Evolutionary conservation across 1,284 basidiomycete species (phyloP).

Genomic region (Thelephora terrestris): DNA sequence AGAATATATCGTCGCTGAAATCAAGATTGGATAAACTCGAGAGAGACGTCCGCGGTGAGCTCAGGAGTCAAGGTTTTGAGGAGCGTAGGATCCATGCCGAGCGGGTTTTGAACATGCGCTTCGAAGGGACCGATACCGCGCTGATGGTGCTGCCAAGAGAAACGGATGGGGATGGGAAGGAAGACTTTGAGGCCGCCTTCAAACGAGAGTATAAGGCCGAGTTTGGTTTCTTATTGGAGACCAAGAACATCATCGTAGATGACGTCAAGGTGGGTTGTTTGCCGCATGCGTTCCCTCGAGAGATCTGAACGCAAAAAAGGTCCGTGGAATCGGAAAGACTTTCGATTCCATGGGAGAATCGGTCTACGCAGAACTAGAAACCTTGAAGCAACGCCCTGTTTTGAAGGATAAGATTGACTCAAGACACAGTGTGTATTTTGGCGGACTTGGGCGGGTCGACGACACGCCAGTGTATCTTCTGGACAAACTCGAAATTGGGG

Average conservation of each 20-base stretch:
- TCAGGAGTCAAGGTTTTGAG: conserved; percentile 74
- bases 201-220: conserved; percentile 67
- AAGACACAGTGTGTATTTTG: conserved; percentile 69
- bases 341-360: conserved; percentile 77
- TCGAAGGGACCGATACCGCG: conserved; percentile 86
- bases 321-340: conserved; percentile 82
- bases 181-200: conserved; percentile 78
- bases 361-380: conserved; percentile 64
- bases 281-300: conserved; percentile 22
- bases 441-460: conserved; percentile 57
- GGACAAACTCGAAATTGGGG: conserved; percentile 56
- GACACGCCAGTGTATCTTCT: conserved; percentile 78
- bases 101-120: conserved; percentile 85
- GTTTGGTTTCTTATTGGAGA: conserved; percentile 88
- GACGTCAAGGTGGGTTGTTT: conserved; percentile 68
- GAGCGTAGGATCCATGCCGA: conserved; percentile 62
- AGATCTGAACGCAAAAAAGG: conserved; percentile 19
- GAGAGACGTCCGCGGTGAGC: conserved; percentile 50
- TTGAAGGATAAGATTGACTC: conserved; percentile 36
- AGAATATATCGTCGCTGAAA: conserved; percentile 43
- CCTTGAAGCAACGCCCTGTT: conserved; percentile 34
- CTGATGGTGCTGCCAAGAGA: conserved; percentile 71
- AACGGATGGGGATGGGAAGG: conserved; percentile 43
- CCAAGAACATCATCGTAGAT: conserved; percentile 75
- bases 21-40: conserved; percentile 62